Evolutionary conservation across 129 eudicot species (phyloP), one percentile per base, ranked within the genome.

Genomic region (Chrysanthemum makinoi): DNA sequence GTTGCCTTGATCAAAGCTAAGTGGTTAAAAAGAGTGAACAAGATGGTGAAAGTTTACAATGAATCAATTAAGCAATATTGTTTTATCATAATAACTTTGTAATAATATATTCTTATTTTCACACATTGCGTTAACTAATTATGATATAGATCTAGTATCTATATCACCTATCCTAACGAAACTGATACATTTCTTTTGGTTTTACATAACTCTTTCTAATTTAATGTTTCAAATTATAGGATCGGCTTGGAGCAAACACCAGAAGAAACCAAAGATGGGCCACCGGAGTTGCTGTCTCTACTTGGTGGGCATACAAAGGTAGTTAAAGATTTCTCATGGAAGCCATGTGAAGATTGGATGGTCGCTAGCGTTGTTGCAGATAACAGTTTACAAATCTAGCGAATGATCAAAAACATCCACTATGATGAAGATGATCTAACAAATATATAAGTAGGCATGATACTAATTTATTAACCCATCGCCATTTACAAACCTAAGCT

Each of bases 251-350:
- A 78, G 57, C 98, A 94, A 26, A 81, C 90, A 8, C 86, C 87
- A 48, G 90, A 86, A 80, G 98, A 94, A 68, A 84, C 90, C 6
- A 86, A 89, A 67, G 98, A 94, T 53, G 98, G 98, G 18, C 98
- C 98, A 50, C 96, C 96, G 0, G 96, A 94, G 77, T 71, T 94
- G 82, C 77, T 94, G n/a, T 94, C 87, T 66, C 86, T 89, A 10
- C 98, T 87, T 33, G 96, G 98, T 12, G 98, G 98, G 13, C 96
- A 94, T 73, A 93, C 95, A 14, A 93, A 90, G 63, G 89, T 85
- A 78, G 80, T 93, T 3, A 85, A 92, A 0, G 98, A 93, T 70
- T 93, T 89, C 66, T 93, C 98, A 10, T 93, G 98, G 98, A 93
- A 93, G 62, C 98, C 98, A 5, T 83, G 96, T 72, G 98, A 93